Evolutionary conservation across 306 rosid genomes (phyloP).

Genomic region (Lagenaria siceraria): DNA sequence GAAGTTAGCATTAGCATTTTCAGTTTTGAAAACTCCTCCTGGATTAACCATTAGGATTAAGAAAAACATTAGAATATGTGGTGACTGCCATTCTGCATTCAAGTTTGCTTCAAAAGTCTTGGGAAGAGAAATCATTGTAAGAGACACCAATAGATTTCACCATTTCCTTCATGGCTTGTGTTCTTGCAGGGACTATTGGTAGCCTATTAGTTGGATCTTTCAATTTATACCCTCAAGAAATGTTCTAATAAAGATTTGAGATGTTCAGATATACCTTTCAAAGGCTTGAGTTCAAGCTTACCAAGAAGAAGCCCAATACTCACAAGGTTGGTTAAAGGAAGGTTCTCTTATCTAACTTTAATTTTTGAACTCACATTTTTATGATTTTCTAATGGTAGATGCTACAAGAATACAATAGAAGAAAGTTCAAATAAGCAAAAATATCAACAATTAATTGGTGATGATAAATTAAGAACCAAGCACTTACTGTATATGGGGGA

Average conservation of each 20-base stretch:
- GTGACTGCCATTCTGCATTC: constrained; percentile 19
- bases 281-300: background rate
- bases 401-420: background rate
- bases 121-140: constrained; percentile 13
- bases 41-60: constrained; percentile 12
- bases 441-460: background rate
- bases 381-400: background rate
- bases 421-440: background rate
- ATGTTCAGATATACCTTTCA: background rate
- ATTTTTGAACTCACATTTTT: background rate
- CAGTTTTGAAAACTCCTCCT: constrained; percentile 10
- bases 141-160: constrained; percentile 19
- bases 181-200: constrained; percentile 19
- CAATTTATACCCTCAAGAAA: constrained; percentile 4
- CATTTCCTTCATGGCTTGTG: constrained; percentile 9
- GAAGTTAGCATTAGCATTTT: constrained; percentile 19
- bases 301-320: background rate
- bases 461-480: background rate
- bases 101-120: constrained; percentile 13
- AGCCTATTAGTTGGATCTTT: background rate
- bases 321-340: background rate
- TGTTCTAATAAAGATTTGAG: background rate
- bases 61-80: constrained; percentile 19
- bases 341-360: background rate
- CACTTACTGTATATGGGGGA: background rate